phyloP scores from a whole-genome alignment of 2,329 filamentous ascomycete genomes.

The Microsporum ferrugineum region DNA sequence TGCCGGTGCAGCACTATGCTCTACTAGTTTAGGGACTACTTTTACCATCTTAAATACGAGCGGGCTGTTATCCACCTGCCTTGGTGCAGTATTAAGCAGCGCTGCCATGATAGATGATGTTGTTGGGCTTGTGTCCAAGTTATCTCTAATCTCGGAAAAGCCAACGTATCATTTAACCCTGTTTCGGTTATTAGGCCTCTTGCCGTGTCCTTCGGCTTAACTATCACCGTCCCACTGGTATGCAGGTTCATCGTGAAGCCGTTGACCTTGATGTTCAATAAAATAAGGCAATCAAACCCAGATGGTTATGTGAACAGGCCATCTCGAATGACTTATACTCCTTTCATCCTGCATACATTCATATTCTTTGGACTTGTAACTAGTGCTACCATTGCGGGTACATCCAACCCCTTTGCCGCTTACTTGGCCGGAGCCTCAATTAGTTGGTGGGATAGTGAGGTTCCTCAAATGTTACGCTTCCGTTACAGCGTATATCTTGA shows the following conservation, averaged over 20 bases:
- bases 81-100: slow-evolving; percentile 54
- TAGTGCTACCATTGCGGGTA: slow-evolving; percentile 44
- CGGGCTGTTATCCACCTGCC: slow-evolving; percentile 41
- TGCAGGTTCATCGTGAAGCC: slow-evolving; percentile 20
- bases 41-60: slow-evolving; percentile 55
- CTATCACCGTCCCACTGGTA: slow-evolving; percentile 18
- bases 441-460: slow-evolving; percentile 27
- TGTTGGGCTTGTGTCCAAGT: slow-evolving; percentile 63
- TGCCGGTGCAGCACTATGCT: slow-evolving; percentile 60
- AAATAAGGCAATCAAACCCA: neutral
- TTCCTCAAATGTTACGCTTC: slow-evolving; percentile 34
- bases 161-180: slow-evolving; percentile 12
- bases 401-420: slow-evolving; percentile 46
- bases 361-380: slow-evolving; percentile 39
- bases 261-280: neutral
- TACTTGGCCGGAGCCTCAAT: slow-evolving; percentile 45
- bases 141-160: slow-evolving; percentile 49
- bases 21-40: slow-evolving; percentile 62
- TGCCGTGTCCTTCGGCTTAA: slow-evolving; percentile 36
- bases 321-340: neutral
- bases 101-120: slow-evolving; percentile 78
- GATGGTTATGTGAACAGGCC: neutral
- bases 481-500: slow-evolving; percentile 44
- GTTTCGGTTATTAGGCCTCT: slow-evolving; percentile 41
- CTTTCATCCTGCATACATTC: slow-evolving; percentile 3